Percentiles rank a stretch among this genome's conserved stretches.
Conservation (phyloP, 345 rosid genomes). For the Atalantia buxifolia region DNA sequence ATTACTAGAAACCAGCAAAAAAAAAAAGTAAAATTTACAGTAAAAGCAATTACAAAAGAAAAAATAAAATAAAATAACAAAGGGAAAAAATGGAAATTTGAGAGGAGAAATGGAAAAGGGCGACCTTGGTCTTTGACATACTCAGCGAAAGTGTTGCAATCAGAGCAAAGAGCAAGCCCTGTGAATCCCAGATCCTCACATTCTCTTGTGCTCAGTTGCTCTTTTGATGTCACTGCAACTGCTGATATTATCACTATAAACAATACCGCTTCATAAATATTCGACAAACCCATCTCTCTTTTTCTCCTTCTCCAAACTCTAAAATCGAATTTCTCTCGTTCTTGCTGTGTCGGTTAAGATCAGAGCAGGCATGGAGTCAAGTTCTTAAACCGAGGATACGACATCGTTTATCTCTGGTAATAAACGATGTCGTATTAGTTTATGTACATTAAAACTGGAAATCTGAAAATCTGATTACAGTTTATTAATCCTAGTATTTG, state of each 20-base stretch:
- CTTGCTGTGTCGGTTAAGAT: not conserved
- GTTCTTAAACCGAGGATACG: not conserved
- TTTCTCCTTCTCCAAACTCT: not conserved
- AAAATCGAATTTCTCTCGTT: not conserved
- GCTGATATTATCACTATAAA: not conserved
- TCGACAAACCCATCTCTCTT: constrained; percentile 13
- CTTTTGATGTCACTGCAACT: constrained; percentile 36
- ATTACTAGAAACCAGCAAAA: not conserved
- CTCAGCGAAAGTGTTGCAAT: constrained; percentile 79
- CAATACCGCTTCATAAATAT: not conserved
- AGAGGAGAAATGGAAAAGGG: not conserved
- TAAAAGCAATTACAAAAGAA: not conserved
- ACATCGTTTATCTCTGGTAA: not conserved
- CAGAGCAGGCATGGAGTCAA: not conserved
- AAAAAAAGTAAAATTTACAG: not conserved
- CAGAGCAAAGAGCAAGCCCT: constrained; percentile 96
- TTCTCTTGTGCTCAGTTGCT: constrained; percentile 62
- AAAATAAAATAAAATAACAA: not conserved
- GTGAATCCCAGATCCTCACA: constrained; percentile 93
- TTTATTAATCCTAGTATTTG: too few relatives aligned
- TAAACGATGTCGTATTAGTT: too few relatives aligned
- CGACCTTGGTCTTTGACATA: constrained; percentile 89
- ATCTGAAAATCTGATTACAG: too few relatives aligned
- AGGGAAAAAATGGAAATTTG: not conserved
- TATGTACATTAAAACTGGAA: too few relatives aligned